Evolutionary conservation across 106 monocot genomes (phyloP).

Genomic region (Dendrobium nobile): DNA sequence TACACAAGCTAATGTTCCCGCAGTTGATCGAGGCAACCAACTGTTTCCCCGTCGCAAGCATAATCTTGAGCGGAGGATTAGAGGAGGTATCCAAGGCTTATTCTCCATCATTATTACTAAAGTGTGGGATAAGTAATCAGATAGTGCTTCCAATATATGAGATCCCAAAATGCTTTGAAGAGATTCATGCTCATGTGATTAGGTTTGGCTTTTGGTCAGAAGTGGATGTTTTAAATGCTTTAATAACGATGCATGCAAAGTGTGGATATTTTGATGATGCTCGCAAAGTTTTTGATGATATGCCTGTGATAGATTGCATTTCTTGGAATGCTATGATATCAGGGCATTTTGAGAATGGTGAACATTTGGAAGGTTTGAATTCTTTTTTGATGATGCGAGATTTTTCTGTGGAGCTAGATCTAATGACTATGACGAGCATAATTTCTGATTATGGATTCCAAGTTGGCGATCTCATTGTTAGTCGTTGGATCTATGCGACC

Average conservation of each 20-base stretch:
- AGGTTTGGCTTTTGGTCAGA: conserved; percentile 56
- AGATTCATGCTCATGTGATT: conserved; percentile 69
- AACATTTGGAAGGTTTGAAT: too few species aligned
- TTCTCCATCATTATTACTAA: too few species aligned
- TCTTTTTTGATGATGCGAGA: conserved; percentile 41
- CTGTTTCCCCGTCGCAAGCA: conserved; percentile 61
- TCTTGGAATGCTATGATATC: too few species aligned
- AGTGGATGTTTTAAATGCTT: conserved; percentile 61
- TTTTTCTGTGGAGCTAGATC: conserved; percentile 55
- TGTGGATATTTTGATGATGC: too few species aligned
- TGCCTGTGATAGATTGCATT: too few species aligned
- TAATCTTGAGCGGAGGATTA: conserved; percentile 72
- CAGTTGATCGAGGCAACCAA: conserved; percentile 85
- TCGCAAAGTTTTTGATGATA: too few species aligned
- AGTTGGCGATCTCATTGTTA: too few species aligned
- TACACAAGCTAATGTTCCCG: conserved; percentile 63
- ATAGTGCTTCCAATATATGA: too few species aligned
- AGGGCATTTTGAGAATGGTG: too few species aligned
- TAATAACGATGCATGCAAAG: conserved; percentile 82
- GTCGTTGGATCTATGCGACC: too few species aligned
- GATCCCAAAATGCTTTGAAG: too few species aligned
- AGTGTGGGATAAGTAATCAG: too few species aligned
- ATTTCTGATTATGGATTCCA: conserved; percentile 39
- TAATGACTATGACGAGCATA: conserved; percentile 78
- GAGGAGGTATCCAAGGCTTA: conserved; percentile 91